These are phyloP conservation scores for Spiraea crenata DNA, from an alignment of 331 rosid genomes.

Conservation along the genomic window DNA sequence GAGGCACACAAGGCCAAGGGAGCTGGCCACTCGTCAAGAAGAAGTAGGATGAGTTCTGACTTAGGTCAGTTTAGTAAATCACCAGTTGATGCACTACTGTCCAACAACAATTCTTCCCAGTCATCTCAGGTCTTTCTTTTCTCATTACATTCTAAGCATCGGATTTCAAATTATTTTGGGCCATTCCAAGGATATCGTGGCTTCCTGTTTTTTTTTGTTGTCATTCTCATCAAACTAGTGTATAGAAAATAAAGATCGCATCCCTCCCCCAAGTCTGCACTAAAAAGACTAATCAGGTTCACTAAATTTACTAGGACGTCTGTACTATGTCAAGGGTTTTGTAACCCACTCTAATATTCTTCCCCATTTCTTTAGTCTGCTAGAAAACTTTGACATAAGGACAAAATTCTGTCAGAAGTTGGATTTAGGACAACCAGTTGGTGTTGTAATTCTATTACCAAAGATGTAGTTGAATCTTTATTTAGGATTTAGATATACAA, in stretches of 20 bases:
- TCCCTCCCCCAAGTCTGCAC: not conserved
- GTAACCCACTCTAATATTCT: not conserved
- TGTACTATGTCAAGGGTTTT: not conserved
- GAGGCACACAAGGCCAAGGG: slow-evolving; percentile 93
- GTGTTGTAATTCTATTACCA: not conserved
- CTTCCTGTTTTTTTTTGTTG: not conserved
- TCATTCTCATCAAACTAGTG: not conserved
- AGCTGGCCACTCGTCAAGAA: slow-evolving; percentile 57
- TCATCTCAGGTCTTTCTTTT: slow-evolving; percentile 55
- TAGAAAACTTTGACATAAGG: no score
- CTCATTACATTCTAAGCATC: not conserved
- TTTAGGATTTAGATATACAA: not conserved
- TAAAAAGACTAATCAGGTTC: not conserved
- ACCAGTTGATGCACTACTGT: slow-evolving; percentile 81
- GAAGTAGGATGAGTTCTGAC: slow-evolving; percentile 66
- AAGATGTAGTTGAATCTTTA: not conserved
- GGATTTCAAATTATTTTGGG: not conserved
- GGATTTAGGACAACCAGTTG: no score
- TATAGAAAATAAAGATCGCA: not conserved
- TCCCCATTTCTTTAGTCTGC: not conserved
- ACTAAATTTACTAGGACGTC: not conserved
- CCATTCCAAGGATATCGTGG: not conserved
- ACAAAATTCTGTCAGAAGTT: no score
- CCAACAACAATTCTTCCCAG: slow-evolving; percentile 56
- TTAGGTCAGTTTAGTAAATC: slow-evolving; percentile 61